These are phyloP conservation scores for Chytriomyces sp. DNA, from an alignment of 192 early-diverging fungal genomes.

Conservation along the genomic window DNA sequence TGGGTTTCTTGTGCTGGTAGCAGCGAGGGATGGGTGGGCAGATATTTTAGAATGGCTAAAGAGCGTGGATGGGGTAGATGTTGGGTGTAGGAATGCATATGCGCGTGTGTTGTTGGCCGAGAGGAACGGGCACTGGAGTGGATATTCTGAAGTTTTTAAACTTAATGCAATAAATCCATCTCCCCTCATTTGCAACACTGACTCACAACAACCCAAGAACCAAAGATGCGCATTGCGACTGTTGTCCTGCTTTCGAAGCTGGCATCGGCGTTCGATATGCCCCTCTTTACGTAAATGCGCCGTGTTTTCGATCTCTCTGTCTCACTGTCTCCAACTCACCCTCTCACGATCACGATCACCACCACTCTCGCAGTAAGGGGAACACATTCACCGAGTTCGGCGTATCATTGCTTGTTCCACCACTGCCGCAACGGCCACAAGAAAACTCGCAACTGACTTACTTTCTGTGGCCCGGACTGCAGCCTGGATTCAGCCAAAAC, in stretches of 20 bases:
- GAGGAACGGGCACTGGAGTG: not conserved
- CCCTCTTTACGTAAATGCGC: not conserved
- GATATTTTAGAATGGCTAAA: not conserved
- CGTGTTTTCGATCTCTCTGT: not conserved
- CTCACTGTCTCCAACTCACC: not conserved
- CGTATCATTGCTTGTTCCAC: constrained; percentile 12
- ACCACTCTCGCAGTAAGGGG: not conserved
- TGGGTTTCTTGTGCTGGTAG: not conserved
- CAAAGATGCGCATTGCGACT: too few relatives aligned
- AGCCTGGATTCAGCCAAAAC: constrained; percentile 21
- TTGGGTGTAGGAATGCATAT: not conserved
- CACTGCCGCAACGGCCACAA: constrained; percentile 9
- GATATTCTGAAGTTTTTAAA: too few relatives aligned
- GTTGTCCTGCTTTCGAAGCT: not conserved
- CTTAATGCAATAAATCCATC: too few relatives aligned
- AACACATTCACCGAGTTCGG: constrained; percentile 20
- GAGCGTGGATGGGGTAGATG: not conserved
- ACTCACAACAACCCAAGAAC: too few relatives aligned
- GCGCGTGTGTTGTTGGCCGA: not conserved
- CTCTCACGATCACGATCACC: too few relatives aligned
- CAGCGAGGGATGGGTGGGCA: not conserved
- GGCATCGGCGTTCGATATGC: constrained; percentile 17
- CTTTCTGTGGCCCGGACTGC: constrained; percentile 32
- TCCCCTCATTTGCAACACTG: too few relatives aligned
- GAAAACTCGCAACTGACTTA: not conserved